These are phyloP conservation scores for Trametes sanguinea DNA, from an alignment of 768 basidiomycete species.

Conservation along the genomic window DNA sequence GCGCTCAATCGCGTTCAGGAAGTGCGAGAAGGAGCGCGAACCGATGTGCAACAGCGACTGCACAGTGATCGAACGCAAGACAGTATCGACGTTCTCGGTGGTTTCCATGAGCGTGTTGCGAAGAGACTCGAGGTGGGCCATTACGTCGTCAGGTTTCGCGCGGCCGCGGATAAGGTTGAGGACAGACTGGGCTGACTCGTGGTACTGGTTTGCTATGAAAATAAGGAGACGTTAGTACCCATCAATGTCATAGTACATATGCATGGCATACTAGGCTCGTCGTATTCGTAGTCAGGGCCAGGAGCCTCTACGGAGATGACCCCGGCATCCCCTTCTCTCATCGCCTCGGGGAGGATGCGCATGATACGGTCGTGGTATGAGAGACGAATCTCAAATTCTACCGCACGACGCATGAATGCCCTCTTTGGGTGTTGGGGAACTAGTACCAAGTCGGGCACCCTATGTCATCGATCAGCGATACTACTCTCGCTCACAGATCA, in stretches of 20 bases:
- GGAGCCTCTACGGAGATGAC: conserved; percentile 73
- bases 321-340: conserved; percentile 65
- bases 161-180: conserved; percentile 81
- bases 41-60: conserved; percentile 92
- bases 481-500: neutral
- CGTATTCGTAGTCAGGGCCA: conserved; percentile 80
- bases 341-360: conserved; percentile 81
- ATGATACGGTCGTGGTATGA: conserved; percentile 92
- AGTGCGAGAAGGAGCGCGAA: conserved; percentile 94
- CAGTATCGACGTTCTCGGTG: conserved; percentile 64
- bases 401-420: conserved; percentile 80
- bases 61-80: conserved; percentile 76
- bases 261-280: conserved; percentile 64
- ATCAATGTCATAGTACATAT: neutral
- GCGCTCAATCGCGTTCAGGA: conserved; percentile 95
- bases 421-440: conserved; percentile 81
- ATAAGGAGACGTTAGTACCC: neutral
- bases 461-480: conserved; percentile 33
- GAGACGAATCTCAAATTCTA: conserved; percentile 88
- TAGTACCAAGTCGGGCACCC: conserved; percentile 83
- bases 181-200: conserved; percentile 77
- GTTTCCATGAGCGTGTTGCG: conserved; percentile 64
- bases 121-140: conserved; percentile 69
- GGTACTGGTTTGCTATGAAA: conserved; percentile 66
- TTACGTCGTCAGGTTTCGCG: conserved; percentile 78